phyloP scores from a whole-genome alignment of 2,329 filamentous ascomycete species.

The Aotearoamyces nothofagi region DNA sequence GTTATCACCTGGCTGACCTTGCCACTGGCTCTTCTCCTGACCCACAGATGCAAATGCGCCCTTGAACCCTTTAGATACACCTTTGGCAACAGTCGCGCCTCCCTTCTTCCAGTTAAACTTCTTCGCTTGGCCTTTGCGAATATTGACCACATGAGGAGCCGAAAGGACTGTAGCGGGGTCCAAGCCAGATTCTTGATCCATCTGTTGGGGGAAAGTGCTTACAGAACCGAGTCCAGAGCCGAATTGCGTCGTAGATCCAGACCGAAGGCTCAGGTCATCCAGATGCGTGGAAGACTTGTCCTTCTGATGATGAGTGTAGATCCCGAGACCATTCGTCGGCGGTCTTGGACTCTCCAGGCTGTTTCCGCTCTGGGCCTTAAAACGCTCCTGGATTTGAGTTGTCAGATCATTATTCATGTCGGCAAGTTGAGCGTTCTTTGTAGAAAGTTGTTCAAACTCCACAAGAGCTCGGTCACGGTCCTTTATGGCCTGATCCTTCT shows the following conservation, averaged over 20 bases:
- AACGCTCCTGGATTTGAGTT: conserved; percentile 83
- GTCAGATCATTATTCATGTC: conserved; percentile 94
- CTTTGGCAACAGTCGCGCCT: conserved; percentile 84
- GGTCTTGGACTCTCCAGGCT: conserved; percentile 26
- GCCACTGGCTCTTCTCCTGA: conserved; percentile 38
- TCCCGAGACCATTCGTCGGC: conserved; percentile 43
- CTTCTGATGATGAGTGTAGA: conserved; percentile 37
- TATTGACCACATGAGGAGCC: conserved; percentile 84
- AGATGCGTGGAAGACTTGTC: conserved; percentile 25
- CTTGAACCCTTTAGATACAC: conserved; percentile 86
- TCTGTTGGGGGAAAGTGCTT: conserved; percentile 16
- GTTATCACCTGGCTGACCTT: conserved; percentile 41
- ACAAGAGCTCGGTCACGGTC: conserved; percentile 87
- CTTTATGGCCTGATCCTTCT: conserved; percentile 66
- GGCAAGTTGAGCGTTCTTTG: conserved; percentile 85
- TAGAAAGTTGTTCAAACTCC: conserved; percentile 88
- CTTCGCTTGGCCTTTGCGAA: conserved; percentile 77
- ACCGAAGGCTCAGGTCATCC: conserved; percentile 22
- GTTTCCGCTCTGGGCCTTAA: conserved; percentile 58
- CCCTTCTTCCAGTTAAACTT: conserved; percentile 99
- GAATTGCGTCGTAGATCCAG: conserved; percentile 20
- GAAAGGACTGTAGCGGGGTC: conserved; percentile 18
- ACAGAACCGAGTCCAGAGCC: conserved; percentile 13
- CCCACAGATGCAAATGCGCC: conserved; percentile 52
- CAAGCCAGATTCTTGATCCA: conserved; percentile 19